These are phyloP conservation scores for Globisporangium splendens DNA, from an alignment of 352 stramenopile genomes.

Conservation along the genomic window DNA sequence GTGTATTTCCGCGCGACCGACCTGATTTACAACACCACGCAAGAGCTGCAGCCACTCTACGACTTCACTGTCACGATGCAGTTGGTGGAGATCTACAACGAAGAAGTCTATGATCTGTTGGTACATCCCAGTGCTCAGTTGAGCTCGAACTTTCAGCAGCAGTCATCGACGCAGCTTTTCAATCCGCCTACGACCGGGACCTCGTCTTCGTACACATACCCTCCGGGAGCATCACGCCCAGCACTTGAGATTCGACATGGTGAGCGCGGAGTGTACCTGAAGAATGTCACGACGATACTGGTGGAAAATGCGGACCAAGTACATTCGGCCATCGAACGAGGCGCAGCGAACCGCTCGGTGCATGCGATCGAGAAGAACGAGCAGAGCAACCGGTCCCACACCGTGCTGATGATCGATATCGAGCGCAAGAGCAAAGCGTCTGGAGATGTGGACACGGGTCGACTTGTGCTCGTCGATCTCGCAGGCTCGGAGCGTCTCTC, in stretches of 20 bases:
- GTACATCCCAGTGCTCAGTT: slow-evolving; percentile 4
- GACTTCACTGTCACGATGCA: slow-evolving; percentile 49
- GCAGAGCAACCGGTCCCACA: slow-evolving; percentile 54
- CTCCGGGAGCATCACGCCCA: slow-evolving; percentile 4
- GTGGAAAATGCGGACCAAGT: slow-evolving; percentile 34
- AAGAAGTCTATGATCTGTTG: slow-evolving; percentile 81
- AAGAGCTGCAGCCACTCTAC: slow-evolving; percentile 43
- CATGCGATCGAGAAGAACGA: slow-evolving; percentile 24
- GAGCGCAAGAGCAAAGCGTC: slow-evolving; percentile 39
- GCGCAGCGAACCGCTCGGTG: slow-evolving; percentile 28
- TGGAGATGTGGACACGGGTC: slow-evolving; percentile 33
- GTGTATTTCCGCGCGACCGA: slow-evolving; percentile 41
- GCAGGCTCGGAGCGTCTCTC: slow-evolving; percentile 70
- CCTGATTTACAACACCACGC: slow-evolving; percentile 34
- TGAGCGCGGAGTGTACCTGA: slow-evolving; percentile 62
- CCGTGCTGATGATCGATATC: slow-evolving; percentile 58
- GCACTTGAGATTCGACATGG: slow-evolving; percentile 70
- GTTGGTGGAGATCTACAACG: slow-evolving; percentile 87
- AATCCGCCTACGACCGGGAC: slow-evolving; percentile 6
- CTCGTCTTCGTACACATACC: slow-evolving; percentile 3
- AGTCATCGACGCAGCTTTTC: slow-evolving; percentile 5
- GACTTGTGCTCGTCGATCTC: slow-evolving; percentile 73
- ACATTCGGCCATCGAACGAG: slow-evolving; percentile 30
- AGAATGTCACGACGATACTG: slow-evolving; percentile 50
- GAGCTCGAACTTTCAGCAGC: not conserved